A percentile compares a stretch with the other conserved stretches of the same genome.
Evolutionary conservation across 441 rosid species (phyloP).

Genomic region (Adansonia gregorii): DNA sequence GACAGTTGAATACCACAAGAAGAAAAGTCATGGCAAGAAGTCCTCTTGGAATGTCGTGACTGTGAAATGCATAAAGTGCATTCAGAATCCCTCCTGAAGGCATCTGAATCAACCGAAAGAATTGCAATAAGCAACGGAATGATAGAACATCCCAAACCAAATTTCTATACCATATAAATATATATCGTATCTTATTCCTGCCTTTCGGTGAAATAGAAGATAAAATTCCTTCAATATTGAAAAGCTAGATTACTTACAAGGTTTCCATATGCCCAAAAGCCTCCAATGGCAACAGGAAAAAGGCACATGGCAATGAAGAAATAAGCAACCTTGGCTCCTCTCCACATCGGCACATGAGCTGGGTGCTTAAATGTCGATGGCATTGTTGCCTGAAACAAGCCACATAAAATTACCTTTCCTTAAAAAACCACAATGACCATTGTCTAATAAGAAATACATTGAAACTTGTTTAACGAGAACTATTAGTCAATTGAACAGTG

Average conservation of each 20-base stretch:
- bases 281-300: conserved; percentile 89
- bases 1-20: conserved; percentile 84
- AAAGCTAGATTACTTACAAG: conserved; percentile 55
- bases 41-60: conserved; percentile 83
- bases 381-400: conserved; percentile 78
- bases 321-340: conserved; percentile 93
- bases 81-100: conserved; percentile 91
- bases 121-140: not conserved
- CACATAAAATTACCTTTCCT: conserved; percentile 3
- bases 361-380: conserved; percentile 96
- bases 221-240: not conserved
- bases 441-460: not conserved
- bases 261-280: conserved; percentile 90
- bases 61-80: conserved; percentile 87
- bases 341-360: conserved; percentile 97
- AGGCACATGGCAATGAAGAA: conserved; percentile 85
- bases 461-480: conserved; percentile 30
- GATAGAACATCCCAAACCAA: not conserved
- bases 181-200: too few relatives aligned
- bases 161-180: too few relatives aligned
- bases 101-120: conserved; percentile 53
- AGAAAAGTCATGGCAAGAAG: conserved; percentile 84
- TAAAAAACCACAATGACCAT: not conserved
- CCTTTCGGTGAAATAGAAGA: not conserved
- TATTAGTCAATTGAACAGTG: not conserved